These are phyloP conservation scores for Annona cherimola DNA, from an alignment of 164 flowering plant species.

Conservation along the genomic window DNA sequence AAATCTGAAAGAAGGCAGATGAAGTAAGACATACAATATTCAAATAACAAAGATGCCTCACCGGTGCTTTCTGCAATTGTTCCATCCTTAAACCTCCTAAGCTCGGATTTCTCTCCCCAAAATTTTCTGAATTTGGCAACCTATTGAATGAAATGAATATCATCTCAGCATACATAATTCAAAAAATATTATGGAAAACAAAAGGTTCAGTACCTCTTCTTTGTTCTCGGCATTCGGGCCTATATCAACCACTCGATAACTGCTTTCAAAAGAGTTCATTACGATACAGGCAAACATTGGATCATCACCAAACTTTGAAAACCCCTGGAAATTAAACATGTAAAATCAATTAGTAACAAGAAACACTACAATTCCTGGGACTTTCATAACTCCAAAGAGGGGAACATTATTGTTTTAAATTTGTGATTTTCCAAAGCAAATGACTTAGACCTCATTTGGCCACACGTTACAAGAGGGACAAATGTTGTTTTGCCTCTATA, in stretches of 20 bases:
- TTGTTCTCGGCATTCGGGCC: slow-evolving; percentile 87
- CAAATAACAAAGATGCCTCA: slow-evolving; percentile 18
- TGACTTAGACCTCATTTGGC: too few species aligned
- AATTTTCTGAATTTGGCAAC: slow-evolving; percentile 64
- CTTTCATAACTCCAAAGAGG: background rate
- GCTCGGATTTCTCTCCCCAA: slow-evolving; percentile 95
- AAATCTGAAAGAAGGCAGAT: slow-evolving; percentile 4
- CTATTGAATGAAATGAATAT: slow-evolving; percentile 24
- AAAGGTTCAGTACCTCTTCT: slow-evolving; percentile 52
- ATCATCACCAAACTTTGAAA: slow-evolving; percentile 44
- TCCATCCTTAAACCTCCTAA: slow-evolving; percentile 80
- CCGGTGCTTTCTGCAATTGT: slow-evolving; percentile 86
- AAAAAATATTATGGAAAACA: slow-evolving; percentile 1
- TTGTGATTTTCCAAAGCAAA: too few species aligned
- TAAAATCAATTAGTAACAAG: slow-evolving; percentile 2
- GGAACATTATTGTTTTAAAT: too few species aligned
- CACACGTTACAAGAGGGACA: too few species aligned
- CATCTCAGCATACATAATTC: background rate
- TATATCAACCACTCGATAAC: slow-evolving; percentile 60
- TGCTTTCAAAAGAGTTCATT: slow-evolving; percentile 51
- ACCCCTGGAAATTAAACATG: slow-evolving; percentile 46
- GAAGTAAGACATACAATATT: background rate
- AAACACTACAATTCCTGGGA: background rate
- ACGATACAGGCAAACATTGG: slow-evolving; percentile 64
- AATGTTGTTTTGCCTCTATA: too few species aligned